Base-by-base conservation (phyloP, 148 eudicot species). In the Fagopyrum homotropicum region DNA sequence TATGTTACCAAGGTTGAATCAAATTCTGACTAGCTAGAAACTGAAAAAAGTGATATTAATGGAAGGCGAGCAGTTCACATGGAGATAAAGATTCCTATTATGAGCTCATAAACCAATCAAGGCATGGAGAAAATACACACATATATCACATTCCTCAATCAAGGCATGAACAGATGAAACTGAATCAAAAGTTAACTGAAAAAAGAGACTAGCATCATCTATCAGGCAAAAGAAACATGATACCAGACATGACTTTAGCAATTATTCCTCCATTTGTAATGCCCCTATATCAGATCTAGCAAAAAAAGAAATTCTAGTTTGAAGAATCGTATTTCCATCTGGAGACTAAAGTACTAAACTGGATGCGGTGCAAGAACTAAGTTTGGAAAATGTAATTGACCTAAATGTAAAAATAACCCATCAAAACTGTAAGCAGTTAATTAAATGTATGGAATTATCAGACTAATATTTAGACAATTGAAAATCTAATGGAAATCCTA, bases 401-500 rank as follows among this genome's bases (percentile, higher is more conserved):
- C 22, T 55, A 55, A 35, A 22, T 22, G 26, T 22, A 22, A 22
- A 22, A 22, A 22, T 22, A 22, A 22, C 26, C 26, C 26, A 22
- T 22, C 26, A 22, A 22, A 22, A 35, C 40, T 35, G 40, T 35
- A 35, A 61, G 43, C 68, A 61, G 5, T 26, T 61, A 61, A 29
- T 35, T 35, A 35, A 35, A 35, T 35, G 40, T 35, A 61, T 29
- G 19, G 68, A 61, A 26, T 12, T 35, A 66, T 15, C 47, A 15
- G 16, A 66, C 47, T 66, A 35, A 43, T 5, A 35, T 12, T 11
- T 11, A 14, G 69, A 35, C 45, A 64, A 45, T 35, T 35, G 46
- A 66, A 40, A 40, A 66, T 66, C 45, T 35, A 43, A 43, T 43
- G 4, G 19, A 12, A 66, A 35, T 66, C 46, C 7, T 80, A 83